phyloP scores from a whole-genome alignment of 352 stramenopile species.

The Globisporangium sylvaticum region DNA sequence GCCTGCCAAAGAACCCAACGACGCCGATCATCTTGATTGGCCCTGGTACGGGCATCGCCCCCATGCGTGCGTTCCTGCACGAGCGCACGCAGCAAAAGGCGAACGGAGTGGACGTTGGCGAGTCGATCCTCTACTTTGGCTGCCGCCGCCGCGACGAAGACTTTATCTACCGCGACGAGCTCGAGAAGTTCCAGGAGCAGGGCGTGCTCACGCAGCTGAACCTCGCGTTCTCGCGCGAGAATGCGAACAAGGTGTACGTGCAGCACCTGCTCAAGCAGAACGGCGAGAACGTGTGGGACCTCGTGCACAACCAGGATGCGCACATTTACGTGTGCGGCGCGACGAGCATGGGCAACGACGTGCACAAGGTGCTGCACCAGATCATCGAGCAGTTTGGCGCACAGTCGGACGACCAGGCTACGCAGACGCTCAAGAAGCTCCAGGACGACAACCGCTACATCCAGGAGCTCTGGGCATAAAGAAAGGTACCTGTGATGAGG shows the following conservation, averaged over 20 bases:
- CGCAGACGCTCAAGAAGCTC: conserved; percentile 87
- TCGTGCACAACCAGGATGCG: conserved; percentile 60
- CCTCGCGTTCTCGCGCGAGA: conserved; percentile 94
- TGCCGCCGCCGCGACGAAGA: conserved; percentile 83
- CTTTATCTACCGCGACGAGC: conserved; percentile 91
- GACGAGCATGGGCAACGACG: conserved; percentile 96
- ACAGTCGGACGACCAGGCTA: conserved; percentile 51
- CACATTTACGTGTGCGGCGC: conserved; percentile 98
- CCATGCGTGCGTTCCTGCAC: conserved; percentile 96
- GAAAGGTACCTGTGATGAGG: neutral
- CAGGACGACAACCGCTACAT: conserved; percentile 90
- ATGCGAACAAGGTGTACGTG: conserved; percentile 96
- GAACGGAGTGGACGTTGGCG: conserved; percentile 56
- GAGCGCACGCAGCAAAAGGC: conserved; percentile 84
- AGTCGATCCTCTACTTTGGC: conserved; percentile 93
- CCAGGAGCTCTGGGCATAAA: conserved; percentile 93
- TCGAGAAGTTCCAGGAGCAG: conserved; percentile 79
- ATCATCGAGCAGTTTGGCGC: conserved; percentile 74
- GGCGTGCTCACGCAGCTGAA: conserved; percentile 90
- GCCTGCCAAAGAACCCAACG: conserved; percentile 81
- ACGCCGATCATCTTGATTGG: conserved; percentile 95
- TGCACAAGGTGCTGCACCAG: conserved; percentile 89
- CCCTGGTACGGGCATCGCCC: conserved; percentile 95
- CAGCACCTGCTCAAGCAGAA: conserved; percentile 92
- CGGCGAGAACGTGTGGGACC: conserved; percentile 51